phyloP scores from a whole-genome alignment of 805 yeast species.

The Kodamaea kakaduensis region DNA sequence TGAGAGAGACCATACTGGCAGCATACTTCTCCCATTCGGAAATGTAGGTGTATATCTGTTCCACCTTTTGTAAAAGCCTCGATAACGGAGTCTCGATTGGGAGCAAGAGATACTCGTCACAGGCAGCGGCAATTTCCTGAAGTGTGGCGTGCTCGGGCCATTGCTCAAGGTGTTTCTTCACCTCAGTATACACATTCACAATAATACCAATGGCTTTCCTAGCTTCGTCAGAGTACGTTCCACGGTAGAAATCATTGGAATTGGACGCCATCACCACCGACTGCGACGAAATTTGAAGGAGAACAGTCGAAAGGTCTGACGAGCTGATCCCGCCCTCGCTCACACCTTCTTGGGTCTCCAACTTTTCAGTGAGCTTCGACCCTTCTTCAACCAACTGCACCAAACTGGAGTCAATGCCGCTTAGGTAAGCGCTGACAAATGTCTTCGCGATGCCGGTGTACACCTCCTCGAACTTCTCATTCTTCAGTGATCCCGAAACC shows the following conservation, averaged over 20 bases:
- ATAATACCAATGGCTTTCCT: slow-evolving; percentile 51
- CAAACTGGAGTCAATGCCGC: slow-evolving; percentile 14
- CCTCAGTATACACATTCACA: slow-evolving; percentile 27
- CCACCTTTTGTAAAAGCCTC: slow-evolving; percentile 72
- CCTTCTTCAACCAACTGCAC: slow-evolving; percentile 40
- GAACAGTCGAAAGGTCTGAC: background rate
- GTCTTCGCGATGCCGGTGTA: slow-evolving; percentile 46
- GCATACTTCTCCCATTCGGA: slow-evolving; percentile 96
- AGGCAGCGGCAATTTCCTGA: slow-evolving; percentile 58
- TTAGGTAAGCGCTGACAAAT: slow-evolving; percentile 43
- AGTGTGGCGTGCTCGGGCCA: slow-evolving; percentile 98
- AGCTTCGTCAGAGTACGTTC: slow-evolving; percentile 56
- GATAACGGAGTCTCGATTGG: slow-evolving; percentile 73
- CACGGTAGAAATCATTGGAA: slow-evolving; percentile 56
- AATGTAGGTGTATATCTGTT: slow-evolving; percentile 76
- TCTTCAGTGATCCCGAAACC: slow-evolving; percentile 19
- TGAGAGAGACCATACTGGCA: slow-evolving; percentile 66
- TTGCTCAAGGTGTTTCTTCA: slow-evolving; percentile 46
- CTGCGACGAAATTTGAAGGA: slow-evolving; percentile 2
- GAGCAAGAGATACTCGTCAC: slow-evolving; percentile 60
- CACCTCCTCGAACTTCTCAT: slow-evolving; percentile 39
- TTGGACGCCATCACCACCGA: too few relatives aligned
- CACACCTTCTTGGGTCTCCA: too few relatives aligned
- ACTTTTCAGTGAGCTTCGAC: slow-evolving; percentile 16
- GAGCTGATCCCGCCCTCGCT: too few relatives aligned